These are phyloP conservation scores for Tulasnella sp. DNA, from an alignment of 768 basidiomycete genomes.

Conservation along the genomic window DNA sequence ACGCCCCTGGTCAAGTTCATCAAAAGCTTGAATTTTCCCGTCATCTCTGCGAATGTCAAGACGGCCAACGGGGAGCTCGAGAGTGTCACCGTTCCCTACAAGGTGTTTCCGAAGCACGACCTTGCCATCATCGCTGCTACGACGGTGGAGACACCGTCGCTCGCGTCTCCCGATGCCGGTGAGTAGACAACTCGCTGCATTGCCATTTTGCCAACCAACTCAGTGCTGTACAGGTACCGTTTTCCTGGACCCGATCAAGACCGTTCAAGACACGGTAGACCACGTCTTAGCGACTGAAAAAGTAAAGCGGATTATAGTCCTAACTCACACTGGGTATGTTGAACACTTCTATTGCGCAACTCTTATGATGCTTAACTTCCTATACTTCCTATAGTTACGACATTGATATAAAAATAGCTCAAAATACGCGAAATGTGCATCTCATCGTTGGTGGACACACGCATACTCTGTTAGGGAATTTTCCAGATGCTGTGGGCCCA, in stretches of 20 bases:
- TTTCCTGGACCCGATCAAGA: conserved; percentile 31
- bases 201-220: background rate
- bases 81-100: conserved; percentile 32
- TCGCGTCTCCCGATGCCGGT: conserved; percentile 26
- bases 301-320: conserved; percentile 33
- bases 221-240: conserved; percentile 27
- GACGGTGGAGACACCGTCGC: conserved; percentile 31
- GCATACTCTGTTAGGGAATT: conserved; percentile 35
- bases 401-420: conserved; percentile 32
- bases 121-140: conserved; percentile 35
- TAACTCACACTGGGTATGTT: conserved; percentile 34
- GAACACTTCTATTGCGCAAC: background rate
- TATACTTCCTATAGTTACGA: conserved; percentile 25
- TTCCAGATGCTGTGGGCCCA: conserved; percentile 30
- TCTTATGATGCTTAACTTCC: background rate
- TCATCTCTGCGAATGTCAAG: conserved; percentile 36
- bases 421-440: conserved; percentile 31
- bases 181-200: background rate
- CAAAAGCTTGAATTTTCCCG: conserved; percentile 33
- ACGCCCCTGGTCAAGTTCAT: conserved; percentile 29
- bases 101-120: conserved; percentile 30
- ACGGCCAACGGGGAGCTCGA: conserved; percentile 25
- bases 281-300: conserved; percentile 27
- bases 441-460: conserved; percentile 33
- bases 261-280: conserved; percentile 31